Evolutionary conservation across 495 filamentous ascomycete species (phyloP).

Genomic region (Neurospora sp.): DNA sequence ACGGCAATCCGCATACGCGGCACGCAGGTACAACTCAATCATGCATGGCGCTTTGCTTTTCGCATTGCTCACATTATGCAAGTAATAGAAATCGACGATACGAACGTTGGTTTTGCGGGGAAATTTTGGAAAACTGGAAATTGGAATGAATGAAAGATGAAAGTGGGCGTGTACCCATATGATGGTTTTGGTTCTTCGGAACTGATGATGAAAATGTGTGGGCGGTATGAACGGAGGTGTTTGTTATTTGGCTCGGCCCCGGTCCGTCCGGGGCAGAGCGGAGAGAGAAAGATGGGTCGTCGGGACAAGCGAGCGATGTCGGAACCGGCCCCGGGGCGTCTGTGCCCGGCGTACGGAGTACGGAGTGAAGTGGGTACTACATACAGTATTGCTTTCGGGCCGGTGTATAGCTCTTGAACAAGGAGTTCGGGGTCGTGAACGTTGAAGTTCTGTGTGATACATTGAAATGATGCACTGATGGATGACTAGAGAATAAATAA

Average conservation of each 20-base stretch:
- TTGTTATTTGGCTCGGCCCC: background rate
- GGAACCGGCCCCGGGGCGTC: background rate
- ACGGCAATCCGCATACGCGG: background rate
- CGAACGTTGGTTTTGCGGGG: background rate
- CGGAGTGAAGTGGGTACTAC: background rate
- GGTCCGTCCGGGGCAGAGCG: background rate
- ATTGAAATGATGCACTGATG: too few relatives aligned
- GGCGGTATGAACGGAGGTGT: too few relatives aligned
- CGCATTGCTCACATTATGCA: background rate
- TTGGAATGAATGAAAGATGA: background rate
- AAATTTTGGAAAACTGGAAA: background rate
- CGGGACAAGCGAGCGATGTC: background rate
- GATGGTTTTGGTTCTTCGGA: background rate
- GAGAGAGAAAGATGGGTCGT: background rate
- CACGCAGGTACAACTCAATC: background rate
- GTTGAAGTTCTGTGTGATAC: too few relatives aligned
- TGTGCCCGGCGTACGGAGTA: background rate
- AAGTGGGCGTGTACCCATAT: background rate
- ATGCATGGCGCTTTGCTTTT: background rate
- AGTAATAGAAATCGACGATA: background rate
- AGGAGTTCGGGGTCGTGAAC: too few relatives aligned
- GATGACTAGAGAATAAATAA: too few relatives aligned
- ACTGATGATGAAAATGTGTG: too few relatives aligned
- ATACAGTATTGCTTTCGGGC: background rate
- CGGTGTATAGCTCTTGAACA: background rate